Evolutionary conservation across 805 yeast species (phyloP), one percentile per base, ranked within the genome.

Genomic region (Candida methanosorbosa): DNA sequence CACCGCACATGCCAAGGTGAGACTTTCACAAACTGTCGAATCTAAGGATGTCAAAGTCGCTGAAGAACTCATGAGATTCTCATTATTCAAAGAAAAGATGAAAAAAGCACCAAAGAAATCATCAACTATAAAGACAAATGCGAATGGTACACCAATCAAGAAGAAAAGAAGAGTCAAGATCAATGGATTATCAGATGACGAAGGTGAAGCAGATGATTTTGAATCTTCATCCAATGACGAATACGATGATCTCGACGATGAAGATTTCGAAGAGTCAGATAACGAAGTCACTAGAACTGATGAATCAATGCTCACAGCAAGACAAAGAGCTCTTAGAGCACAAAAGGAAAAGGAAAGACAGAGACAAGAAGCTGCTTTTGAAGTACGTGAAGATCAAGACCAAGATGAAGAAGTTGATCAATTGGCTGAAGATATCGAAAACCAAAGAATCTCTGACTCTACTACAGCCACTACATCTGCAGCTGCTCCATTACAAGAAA

Each of bases 1-100:
- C 1, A 84, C 97, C 1, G 97, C 98, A 0, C 97, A 92, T 59
- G 97, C 97, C 9, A 90, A 92, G 57, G 84, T 90, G n/a, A 72
- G 97, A 46, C 65, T 92, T 38, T 81, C 94, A 17, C 75, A 72
- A 45, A 69, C 73, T 2, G 81, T 92, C 14, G 85, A 79, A 22
- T 69, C 70, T 16, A 69, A 68, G 42, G 98, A 92, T 58, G 95
- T 96, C 2, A 61, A 67, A 42, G 81, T 83, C 26, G 98, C 98
- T 4, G 90, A 85, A 46, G 80, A 80, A 46, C 59, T 92, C 51
- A 65, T 92, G 43, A 72, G 94, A 50, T 92, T 73, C 56, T 90
- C 97, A 0, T 64, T 92, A 44, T 82, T 88, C 67, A 81, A 81
- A 55, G 94, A 85, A 54, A 44, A 44, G 13, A 41, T 44, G 50